A percentile compares a stretch with the other conserved stretches of the same genome.
Conservation (phyloP, 1,284 basidiomycete species). For the Trichosporon faecale region DNA sequence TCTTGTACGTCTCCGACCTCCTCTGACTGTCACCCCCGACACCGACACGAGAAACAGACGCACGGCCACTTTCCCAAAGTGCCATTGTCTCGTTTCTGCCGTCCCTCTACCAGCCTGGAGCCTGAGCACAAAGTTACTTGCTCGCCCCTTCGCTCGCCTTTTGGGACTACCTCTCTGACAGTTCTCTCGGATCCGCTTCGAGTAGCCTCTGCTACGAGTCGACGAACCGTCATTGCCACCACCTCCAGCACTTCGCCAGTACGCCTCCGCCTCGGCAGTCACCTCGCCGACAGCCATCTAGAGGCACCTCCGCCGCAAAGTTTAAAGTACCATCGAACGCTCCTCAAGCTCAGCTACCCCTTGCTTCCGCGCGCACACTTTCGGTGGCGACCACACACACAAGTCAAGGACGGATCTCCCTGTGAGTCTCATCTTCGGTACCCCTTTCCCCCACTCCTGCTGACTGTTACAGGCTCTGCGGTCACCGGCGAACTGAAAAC, state of each 20-base stretch:
- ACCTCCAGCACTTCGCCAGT: not conserved
- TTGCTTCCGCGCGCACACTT: slow-evolving; percentile 1
- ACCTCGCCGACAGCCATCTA: not conserved
- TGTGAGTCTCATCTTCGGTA: not conserved
- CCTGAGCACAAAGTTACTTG: slow-evolving; percentile 7
- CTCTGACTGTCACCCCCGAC: not conserved
- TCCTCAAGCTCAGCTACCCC: not conserved
- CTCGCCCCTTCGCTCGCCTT: not conserved
- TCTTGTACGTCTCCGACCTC: not conserved
- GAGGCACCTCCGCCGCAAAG: not conserved
- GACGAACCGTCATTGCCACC: not conserved
- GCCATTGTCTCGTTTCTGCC: not conserved
- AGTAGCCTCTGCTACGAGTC: not conserved
- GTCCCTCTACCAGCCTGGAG: not conserved
- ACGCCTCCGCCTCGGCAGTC: not conserved
- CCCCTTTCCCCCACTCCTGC: not conserved
- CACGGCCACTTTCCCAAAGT: not conserved
- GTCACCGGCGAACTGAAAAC: not conserved
- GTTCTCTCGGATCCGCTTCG: not conserved
- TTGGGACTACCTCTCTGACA: not conserved
- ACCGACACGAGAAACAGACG: not conserved
- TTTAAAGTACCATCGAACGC: not conserved
- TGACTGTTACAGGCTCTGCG: not conserved
- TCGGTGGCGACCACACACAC: slow-evolving; percentile 8
- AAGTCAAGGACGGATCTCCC: too few species aligned